These are phyloP conservation scores for Stagonosporopsis rhizophila DNA, from an alignment of 2,329 filamentous ascomycete genomes.

Conservation along the genomic window DNA sequence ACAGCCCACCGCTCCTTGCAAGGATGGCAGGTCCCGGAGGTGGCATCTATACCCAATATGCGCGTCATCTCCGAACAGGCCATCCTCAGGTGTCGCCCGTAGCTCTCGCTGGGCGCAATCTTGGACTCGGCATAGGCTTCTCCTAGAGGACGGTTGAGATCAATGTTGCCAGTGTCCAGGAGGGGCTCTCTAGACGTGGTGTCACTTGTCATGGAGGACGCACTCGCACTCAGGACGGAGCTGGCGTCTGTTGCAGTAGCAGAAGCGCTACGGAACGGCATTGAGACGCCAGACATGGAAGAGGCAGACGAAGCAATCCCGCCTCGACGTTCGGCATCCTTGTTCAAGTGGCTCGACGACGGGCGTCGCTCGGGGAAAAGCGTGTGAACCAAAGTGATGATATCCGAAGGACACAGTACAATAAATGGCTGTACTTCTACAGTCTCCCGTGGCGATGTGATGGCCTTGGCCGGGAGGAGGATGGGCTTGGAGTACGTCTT, in stretches of 20 bases:
- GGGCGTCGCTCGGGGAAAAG: constrained; percentile 80
- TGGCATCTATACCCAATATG: constrained; percentile 67
- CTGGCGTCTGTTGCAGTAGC: constrained; percentile 66
- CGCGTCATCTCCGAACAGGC: constrained; percentile 76
- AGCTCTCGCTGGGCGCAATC: constrained; percentile 55
- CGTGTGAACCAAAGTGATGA: constrained; percentile 80
- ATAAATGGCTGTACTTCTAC: constrained; percentile 80
- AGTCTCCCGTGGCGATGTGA: constrained; percentile 77
- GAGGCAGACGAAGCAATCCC: constrained; percentile 57
- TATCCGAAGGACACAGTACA: constrained; percentile 79
- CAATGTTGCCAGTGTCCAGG: constrained; percentile 55
- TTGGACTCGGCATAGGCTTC: constrained; percentile 52
- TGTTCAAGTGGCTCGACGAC: constrained; percentile 61
- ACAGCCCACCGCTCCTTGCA: constrained; percentile 85
- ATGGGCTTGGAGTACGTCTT: constrained; percentile 60
- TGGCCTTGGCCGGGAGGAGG: constrained; percentile 73
- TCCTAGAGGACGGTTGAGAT: constrained; percentile 30
- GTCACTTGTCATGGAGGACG: constrained; percentile 75
- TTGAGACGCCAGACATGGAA: constrained; percentile 57
- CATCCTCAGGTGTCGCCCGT: constrained; percentile 63
- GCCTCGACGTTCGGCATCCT: constrained; percentile 54
- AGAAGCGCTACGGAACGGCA: constrained; percentile 60
- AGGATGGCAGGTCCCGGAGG: constrained; percentile 75
- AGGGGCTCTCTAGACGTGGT: constrained; percentile 71
- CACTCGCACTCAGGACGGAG: constrained; percentile 75